phyloP scores from a whole-genome alignment of 768 basidiomycete species.

The Saitozyma sp. region DNA sequence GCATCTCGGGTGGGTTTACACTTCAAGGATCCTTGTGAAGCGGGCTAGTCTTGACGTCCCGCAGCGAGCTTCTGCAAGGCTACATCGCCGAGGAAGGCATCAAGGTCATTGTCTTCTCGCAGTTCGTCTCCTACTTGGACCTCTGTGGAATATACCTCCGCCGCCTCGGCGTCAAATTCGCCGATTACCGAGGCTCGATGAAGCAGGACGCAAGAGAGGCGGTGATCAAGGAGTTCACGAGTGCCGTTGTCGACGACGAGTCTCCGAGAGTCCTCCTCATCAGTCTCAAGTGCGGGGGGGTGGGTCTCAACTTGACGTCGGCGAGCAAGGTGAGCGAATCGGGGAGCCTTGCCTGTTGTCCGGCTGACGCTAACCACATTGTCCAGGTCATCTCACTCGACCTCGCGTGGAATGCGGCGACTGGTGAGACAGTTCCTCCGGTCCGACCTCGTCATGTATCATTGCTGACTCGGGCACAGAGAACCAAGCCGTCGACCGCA shows the following conservation, averaged over 20 bases:
- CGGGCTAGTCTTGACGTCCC: slow-evolving; percentile 27
- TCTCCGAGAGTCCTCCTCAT: slow-evolving; percentile 50
- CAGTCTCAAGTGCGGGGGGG: slow-evolving; percentile 53
- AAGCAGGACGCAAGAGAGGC: slow-evolving; percentile 42
- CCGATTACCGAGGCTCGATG: slow-evolving; percentile 53
- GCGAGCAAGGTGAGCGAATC: slow-evolving; percentile 20
- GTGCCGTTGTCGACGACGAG: slow-evolving; percentile 25
- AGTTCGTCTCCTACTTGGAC: slow-evolving; percentile 68
- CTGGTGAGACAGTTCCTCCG: slow-evolving; percentile 12
- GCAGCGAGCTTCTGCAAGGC: slow-evolving; percentile 62
- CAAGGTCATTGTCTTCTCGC: slow-evolving; percentile 63
- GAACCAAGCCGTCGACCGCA: slow-evolving; percentile 52
- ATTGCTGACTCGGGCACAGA: slow-evolving; percentile 14
- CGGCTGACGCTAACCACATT: background rate
- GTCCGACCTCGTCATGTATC: background rate
- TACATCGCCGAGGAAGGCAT: slow-evolving; percentile 49
- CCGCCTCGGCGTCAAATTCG: slow-evolving; percentile 51
- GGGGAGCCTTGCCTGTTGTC: too few species aligned
- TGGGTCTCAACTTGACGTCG: slow-evolving; percentile 48
- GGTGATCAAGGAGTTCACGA: slow-evolving; percentile 43
- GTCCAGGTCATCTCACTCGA: slow-evolving; percentile 47
- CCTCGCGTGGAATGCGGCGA: slow-evolving; percentile 53
- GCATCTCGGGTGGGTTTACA: slow-evolving; percentile 22
- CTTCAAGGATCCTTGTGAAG: background rate
- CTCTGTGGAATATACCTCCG: slow-evolving; percentile 67